Evolutionary conservation across 2,329 filamentous ascomycete species (phyloP).

Genomic region (Ambrosiella beaveri): DNA sequence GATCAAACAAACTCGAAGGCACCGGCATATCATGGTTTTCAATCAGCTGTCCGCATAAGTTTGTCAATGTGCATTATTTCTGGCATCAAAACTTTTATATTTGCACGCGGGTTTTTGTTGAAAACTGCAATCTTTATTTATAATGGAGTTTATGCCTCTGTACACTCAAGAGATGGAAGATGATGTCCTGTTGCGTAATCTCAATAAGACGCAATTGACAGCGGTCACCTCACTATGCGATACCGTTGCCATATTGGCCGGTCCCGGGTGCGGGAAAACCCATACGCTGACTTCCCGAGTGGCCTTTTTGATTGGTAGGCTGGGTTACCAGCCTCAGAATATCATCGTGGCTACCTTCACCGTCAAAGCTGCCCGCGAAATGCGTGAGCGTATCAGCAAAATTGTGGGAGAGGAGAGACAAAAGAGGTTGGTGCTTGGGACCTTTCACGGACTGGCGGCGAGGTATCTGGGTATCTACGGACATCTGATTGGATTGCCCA

Average conservation of each 20-base stretch:
- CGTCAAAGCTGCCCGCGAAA: slow-evolving; percentile 82
- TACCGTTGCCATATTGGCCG: slow-evolving; percentile 49
- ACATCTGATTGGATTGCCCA: slow-evolving; percentile 60
- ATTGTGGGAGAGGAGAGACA: slow-evolving; percentile 65
- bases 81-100: no score
- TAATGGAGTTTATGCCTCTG: background rate
- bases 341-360: slow-evolving; percentile 95
- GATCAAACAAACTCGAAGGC: no score
- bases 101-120: no score
- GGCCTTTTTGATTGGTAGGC: slow-evolving; percentile 64
- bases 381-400: slow-evolving; percentile 71
- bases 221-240: slow-evolving; percentile 35
- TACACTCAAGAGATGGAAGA: background rate
- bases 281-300: slow-evolving; percentile 88
- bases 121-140: background rate
- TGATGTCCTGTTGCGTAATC: slow-evolving; percentile 24
- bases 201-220: slow-evolving; percentile 38
- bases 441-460: slow-evolving; percentile 83
- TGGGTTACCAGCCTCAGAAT: slow-evolving; percentile 61
- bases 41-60: no score
- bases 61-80: no score
- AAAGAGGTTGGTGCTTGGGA: slow-evolving; percentile 67
- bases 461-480: slow-evolving; percentile 76
- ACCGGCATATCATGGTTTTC: no score
- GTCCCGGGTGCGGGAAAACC: slow-evolving; percentile 68